A percentile compares a stretch with the other conserved stretches of the same genome.
Conservation (phyloP, 208 protist genomes). For the Balamuthia mandrillaris region DNA sequence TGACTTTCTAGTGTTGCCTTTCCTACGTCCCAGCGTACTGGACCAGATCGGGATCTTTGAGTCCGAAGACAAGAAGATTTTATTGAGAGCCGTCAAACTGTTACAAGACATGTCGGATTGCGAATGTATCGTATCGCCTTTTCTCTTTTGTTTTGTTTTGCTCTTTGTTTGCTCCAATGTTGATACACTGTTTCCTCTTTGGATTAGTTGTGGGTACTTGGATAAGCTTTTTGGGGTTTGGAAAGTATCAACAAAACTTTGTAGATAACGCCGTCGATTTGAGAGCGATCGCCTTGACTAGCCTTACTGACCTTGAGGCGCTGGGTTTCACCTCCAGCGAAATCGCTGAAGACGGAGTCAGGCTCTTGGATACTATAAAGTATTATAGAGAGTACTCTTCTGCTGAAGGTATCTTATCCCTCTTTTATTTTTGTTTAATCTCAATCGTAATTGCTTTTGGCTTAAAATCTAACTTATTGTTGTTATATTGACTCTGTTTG, state of each 20-base stretch:
- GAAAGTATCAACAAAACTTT: neutral
- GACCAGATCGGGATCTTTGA: conserved; percentile 1
- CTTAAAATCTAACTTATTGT: neutral
- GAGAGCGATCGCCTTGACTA: neutral
- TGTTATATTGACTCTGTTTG: neutral
- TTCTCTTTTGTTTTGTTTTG: neutral
- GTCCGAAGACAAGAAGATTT: neutral
- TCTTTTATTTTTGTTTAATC: neutral
- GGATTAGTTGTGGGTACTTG: neutral
- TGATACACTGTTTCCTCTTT: neutral
- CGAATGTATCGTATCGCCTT: neutral
- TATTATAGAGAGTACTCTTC: conserved; percentile 36
- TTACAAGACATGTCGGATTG: neutral
- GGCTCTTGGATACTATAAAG: conserved; percentile 5
- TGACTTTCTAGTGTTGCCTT: conserved; percentile 34
- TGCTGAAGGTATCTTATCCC: conserved; percentile 6
- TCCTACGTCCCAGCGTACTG: conserved; percentile 18
- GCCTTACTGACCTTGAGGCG: neutral
- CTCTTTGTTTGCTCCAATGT: neutral
- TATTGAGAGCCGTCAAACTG: conserved; percentile 6
- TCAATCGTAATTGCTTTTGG: neutral
- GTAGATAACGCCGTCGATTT: neutral
- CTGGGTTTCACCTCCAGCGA: conserved; percentile 7
- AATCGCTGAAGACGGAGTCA: neutral
- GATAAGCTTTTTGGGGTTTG: conserved; percentile 3